Base-by-base conservation (phyloP, 2,329 filamentous ascomycete genomes). In the Colletotrichum liaoningense region DNA sequence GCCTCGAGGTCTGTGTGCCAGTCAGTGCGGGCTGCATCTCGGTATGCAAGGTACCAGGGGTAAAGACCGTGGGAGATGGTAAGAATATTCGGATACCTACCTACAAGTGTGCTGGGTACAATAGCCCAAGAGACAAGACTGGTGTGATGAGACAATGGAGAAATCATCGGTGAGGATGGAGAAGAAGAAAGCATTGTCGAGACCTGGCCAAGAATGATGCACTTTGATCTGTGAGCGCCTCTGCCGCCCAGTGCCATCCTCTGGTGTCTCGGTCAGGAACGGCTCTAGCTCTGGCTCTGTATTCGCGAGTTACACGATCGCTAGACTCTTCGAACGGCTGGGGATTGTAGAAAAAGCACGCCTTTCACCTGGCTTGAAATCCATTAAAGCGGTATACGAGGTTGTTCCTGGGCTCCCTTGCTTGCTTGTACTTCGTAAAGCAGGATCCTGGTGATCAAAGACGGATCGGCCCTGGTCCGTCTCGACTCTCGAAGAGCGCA, bases 11-110 rank as follows among this genome's bases (percentile, higher is more conserved):
- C 59, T 28, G 33, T 63, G 54, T 64, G 59, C 42, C 66, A 65
- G 66, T 64, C 59, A 60, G 59, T 65, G 70, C 46, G 55, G 49
- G 58, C 55, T 69, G 38, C 65, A 69, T 55, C 62, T 60, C 55
- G 28, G 24, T 46, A 69, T 73, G 70, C 66, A 73, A 69, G 66
- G 70, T 60, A 73, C 70, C 70, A 73, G 70, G 70, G 70, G 70
- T 60, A 69, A 56, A 24, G 16, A 46, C 4, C 38, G n/a, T 24
- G 24, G 26, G 33, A 28, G n/a, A 22, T 14, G 63, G 16, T 30
- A 62, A 38, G 24, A 46, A 16, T 11, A 22, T 30, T 16, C 38
- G 38, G 38, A 19, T 19, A 26, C 26, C 26, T 19, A 26, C 26
- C 26, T 26, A 42, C 38, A 42, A 42, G 14, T 42, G 38, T 42